Evolutionary conservation across 2,329 filamentous ascomycete species (phyloP).

Genomic region (Claviceps sorghi): DNA sequence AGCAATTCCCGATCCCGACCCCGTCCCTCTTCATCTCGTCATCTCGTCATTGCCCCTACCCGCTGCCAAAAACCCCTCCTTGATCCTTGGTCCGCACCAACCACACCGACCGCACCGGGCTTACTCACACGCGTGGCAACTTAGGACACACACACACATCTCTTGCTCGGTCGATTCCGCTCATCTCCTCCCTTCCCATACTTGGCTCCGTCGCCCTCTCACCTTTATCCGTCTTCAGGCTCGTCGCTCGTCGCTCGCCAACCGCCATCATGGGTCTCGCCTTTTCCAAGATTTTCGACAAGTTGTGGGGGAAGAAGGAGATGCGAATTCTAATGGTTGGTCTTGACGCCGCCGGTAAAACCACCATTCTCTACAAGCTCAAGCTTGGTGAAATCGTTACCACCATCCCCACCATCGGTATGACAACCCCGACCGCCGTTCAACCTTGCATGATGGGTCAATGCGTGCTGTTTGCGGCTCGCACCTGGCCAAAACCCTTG

Average conservation of each 20-base stretch:
- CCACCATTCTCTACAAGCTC: slow-evolving; percentile 98
- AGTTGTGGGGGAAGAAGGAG: slow-evolving; percentile 98
- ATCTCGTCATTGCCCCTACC: slow-evolving; percentile 3
- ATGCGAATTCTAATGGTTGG: slow-evolving; percentile 99
- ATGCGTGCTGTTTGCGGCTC: neutral
- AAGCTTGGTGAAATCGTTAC: slow-evolving; percentile 99
- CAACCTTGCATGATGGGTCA: neutral
- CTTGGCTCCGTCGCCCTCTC: slow-evolving; percentile 1
- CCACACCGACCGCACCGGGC: slow-evolving; percentile 2
- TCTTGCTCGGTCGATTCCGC: slow-evolving; percentile 3
- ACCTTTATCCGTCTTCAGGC: slow-evolving; percentile 10
- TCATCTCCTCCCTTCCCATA: neutral
- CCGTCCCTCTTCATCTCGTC: neutral
- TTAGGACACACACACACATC: slow-evolving; percentile 13
- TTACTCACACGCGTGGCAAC: slow-evolving; percentile 18
- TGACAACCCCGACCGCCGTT: slow-evolving; percentile 18
- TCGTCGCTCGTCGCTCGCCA: slow-evolving; percentile 20
- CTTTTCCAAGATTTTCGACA: slow-evolving; percentile 92
- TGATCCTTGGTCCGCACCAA: neutral
- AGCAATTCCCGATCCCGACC: neutral
- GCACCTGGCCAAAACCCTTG: neutral
- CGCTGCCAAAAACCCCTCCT: slow-evolving; percentile 11
- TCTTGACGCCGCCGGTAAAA: slow-evolving; percentile 99
- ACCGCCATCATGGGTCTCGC: slow-evolving; percentile 87
- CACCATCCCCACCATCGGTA: slow-evolving; percentile 96